Percentiles rank a stretch among this genome's conserved stretches.
Evolutionary conservation across 1,284 basidiomycete genomes (phyloP).

Genomic region (Cerioporus squamosus): DNA sequence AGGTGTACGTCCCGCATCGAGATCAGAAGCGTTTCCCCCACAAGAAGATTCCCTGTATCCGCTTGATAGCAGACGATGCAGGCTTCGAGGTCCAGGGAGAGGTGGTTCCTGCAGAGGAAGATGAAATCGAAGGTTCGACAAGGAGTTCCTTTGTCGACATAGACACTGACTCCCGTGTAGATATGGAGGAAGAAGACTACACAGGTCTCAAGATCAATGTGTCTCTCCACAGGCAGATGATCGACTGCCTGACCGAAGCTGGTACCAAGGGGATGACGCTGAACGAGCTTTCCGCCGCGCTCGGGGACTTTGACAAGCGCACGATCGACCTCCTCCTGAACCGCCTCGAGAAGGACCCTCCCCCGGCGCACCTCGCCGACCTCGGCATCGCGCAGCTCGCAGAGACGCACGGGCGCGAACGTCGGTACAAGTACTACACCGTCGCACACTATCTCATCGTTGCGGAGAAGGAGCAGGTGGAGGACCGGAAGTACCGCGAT

Average conservation of each 20-base stretch:
- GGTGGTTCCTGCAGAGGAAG: constrained; percentile 13
- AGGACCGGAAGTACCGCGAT: constrained; percentile 49
- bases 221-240: constrained; percentile 76
- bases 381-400: constrained; percentile 67
- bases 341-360: constrained; percentile 63
- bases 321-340: constrained; percentile 78
- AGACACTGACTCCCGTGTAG: neutral
- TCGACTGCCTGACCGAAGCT: constrained; percentile 68
- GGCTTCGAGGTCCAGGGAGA: constrained; percentile 38
- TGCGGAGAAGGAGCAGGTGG: constrained; percentile 60
- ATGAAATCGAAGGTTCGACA: constrained; percentile 19
- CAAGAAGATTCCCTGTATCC: constrained; percentile 62
- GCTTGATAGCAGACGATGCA: constrained; percentile 51
- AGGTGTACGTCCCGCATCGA: constrained; percentile 64
- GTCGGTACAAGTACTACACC: constrained; percentile 80
- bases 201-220: constrained; percentile 57
- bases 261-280: constrained; percentile 72
- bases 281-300: constrained; percentile 63
- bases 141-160: neutral
- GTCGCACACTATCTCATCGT: constrained; percentile 60
- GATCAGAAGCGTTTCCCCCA: constrained; percentile 46
- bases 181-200: constrained; percentile 22
- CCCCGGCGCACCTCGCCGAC: constrained; percentile 73
- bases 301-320: constrained; percentile 76
- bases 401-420: constrained; percentile 81